Evolutionary conservation across 768 basidiomycete species (phyloP).

Genomic region (Russula emetica): DNA sequence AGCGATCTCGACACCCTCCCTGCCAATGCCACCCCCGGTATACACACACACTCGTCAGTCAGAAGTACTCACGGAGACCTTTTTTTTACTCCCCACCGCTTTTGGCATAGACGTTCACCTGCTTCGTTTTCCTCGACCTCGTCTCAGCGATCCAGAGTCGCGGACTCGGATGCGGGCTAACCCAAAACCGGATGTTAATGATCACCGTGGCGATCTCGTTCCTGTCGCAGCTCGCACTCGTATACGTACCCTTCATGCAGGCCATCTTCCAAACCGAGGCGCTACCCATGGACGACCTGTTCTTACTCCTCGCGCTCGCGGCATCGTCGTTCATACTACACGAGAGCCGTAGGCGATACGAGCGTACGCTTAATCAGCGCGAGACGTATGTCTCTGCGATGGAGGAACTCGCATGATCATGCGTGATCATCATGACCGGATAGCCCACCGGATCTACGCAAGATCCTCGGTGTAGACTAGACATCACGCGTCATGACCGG

Average conservation of each 20-base stretch:
- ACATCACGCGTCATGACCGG: too few relatives aligned
- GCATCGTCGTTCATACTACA: slow-evolving; percentile 63
- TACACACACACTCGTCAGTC: too few relatives aligned
- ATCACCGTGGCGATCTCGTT: slow-evolving; percentile 85
- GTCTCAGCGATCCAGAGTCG: slow-evolving; percentile 94
- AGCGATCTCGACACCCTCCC: neutral
- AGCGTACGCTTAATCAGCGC: slow-evolving; percentile 56
- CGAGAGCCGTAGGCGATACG: slow-evolving; percentile 74
- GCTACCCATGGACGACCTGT: slow-evolving; percentile 61
- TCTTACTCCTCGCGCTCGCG: slow-evolving; percentile 64
- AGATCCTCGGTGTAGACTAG: too few relatives aligned
- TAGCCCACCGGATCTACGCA: too few relatives aligned
- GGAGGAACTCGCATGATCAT: slow-evolving; percentile 52
- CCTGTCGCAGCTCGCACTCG: slow-evolving; percentile 74
- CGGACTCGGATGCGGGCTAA: slow-evolving; percentile 77
- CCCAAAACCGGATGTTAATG: slow-evolving; percentile 86
- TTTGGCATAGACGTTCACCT: slow-evolving; percentile 82
- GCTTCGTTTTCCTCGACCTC: slow-evolving; percentile 95
- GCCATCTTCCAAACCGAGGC: slow-evolving; percentile 91
- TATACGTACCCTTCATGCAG: slow-evolving; percentile 91
- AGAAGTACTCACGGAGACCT: neutral
- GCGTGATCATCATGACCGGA: too few relatives aligned
- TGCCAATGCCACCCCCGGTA: neutral
- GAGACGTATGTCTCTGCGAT: slow-evolving; percentile 47
- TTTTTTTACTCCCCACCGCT: neutral